Base-by-base conservation (phyloP, 495 filamentous ascomycete genomes). In the Copromyces sp. region DNA sequence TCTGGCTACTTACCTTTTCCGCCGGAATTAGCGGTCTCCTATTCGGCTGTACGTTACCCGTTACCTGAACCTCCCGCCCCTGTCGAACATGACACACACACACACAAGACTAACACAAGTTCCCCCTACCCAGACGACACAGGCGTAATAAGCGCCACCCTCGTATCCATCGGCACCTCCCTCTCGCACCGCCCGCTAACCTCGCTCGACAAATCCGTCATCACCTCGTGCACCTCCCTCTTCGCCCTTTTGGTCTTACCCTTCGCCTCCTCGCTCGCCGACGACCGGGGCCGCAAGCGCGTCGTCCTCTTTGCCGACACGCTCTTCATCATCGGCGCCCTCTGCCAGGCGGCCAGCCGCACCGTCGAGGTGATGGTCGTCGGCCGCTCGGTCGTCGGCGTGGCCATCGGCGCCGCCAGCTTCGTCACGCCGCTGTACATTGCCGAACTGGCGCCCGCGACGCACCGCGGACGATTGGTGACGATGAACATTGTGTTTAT, bases 371-470 rank as follows among this genome's bases (percentile, higher is more conserved):
- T 81, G 1, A 96, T 97, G 94, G 89, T 96, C 4, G 71, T 86
- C n/a, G 94, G 94, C 0, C 84, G 94, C 24, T 88, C 89, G 39
- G 84, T 96, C 47, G 92, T 98, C 39, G 94, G 94, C 6, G 81
- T 92, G 39, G 94, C 92, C 0, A 90, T 98, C 71, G 94, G 94
- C 8, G 89, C 89, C 39, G 94, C 93, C 24, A 94, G 91, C 78
- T 89, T 94, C 71, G 90, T 96, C 12, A 90, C 91, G 11, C 94
- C 94, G 71, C 79, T 98, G 69, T 94, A 94, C 80, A 94, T 97
- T 70, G 91, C 92, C 7, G 94, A 98, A 79, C 80, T 97, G 17
- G 90, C 93, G 5, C 94, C 94, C 2, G 87, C 91, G 24, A 83
- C 88, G 38, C 88, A 89, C 69, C 83, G 94, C 72, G 94, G 94